phyloP scores from a whole-genome alignment of 2,329 filamentous ascomycete species.

The Mycosphaerella arachidis region DNA sequence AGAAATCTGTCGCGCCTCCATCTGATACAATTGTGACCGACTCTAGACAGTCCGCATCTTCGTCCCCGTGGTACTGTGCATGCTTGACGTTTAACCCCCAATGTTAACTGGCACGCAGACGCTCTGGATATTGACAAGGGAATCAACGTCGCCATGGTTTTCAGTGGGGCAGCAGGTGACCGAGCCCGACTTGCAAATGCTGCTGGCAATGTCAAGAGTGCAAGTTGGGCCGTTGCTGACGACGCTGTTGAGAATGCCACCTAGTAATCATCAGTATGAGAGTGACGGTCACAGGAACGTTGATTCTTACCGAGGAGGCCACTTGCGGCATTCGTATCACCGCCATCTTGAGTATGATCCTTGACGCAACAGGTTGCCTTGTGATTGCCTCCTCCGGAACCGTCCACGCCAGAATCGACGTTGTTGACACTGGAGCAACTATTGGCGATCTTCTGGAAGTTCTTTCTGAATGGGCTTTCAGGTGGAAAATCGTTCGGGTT shows the following conservation, averaged over 20 bases:
- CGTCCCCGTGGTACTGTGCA: neutral
- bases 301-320: neutral
- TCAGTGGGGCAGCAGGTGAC: neutral
- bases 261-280: neutral
- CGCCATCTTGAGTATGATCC: neutral
- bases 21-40: conserved; percentile 1
- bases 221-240: neutral
- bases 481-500: neutral
- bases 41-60: conserved; percentile 1
- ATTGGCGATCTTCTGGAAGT: neutral
- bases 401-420: neutral
- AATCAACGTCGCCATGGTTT: neutral
- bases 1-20: conserved; percentile 3
- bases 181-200: neutral
- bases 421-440: neutral
- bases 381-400: neutral
- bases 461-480: neutral
- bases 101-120: neutral
- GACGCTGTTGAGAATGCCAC: neutral
- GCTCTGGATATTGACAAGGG: neutral
- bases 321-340: neutral
- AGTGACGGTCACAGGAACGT: no score
- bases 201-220: neutral
- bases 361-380: neutral
- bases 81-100: neutral